A percentile compares a stretch with the other conserved stretches of the same genome.
Conservation (phyloP, 2,329 filamentous ascomycete genomes). For the Xylaria multiplex region DNA sequence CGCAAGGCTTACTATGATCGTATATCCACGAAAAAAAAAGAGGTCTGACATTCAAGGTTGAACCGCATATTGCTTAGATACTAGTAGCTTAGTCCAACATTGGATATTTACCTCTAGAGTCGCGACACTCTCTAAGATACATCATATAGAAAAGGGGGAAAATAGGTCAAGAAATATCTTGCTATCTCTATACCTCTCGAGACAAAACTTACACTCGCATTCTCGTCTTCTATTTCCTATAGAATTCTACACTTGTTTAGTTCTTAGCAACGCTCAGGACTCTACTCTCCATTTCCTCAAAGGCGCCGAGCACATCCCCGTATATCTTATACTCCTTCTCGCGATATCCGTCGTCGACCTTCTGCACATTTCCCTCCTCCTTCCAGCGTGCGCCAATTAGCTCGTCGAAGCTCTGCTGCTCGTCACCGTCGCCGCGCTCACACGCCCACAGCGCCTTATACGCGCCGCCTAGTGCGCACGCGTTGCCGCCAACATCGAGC, state of each 20-base stretch:
- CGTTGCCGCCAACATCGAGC: conserved; percentile 93
- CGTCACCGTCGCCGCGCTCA: conserved; percentile 62
- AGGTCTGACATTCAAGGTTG: too few relatives aligned
- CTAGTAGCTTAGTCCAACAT: too few relatives aligned
- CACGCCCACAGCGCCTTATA: conserved; percentile 97
- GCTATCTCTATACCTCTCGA: background rate
- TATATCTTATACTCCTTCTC: conserved; percentile 80
- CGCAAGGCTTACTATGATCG: too few relatives aligned
- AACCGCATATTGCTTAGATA: too few relatives aligned
- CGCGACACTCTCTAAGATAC: background rate
- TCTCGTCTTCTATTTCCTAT: background rate
- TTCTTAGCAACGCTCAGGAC: conserved; percentile 49
- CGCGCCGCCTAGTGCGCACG: conserved; percentile 90
- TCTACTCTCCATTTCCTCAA: conserved; percentile 48
- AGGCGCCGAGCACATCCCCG: conserved; percentile 75
- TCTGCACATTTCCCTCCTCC: conserved; percentile 83
- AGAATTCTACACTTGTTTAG: conserved; percentile 23
- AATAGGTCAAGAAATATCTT: background rate
- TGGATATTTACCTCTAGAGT: background rate
- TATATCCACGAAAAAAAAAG: too few relatives aligned
- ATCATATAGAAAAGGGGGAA: background rate
- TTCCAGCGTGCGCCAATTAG: conserved; percentile 86
- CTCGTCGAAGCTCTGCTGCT: conserved; percentile 80
- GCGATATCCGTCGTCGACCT: conserved; percentile 83
- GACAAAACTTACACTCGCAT: background rate